Conservation (phyloP, 371 early-diverging fungal species). For the Apophysomyces variabilis region DNA sequence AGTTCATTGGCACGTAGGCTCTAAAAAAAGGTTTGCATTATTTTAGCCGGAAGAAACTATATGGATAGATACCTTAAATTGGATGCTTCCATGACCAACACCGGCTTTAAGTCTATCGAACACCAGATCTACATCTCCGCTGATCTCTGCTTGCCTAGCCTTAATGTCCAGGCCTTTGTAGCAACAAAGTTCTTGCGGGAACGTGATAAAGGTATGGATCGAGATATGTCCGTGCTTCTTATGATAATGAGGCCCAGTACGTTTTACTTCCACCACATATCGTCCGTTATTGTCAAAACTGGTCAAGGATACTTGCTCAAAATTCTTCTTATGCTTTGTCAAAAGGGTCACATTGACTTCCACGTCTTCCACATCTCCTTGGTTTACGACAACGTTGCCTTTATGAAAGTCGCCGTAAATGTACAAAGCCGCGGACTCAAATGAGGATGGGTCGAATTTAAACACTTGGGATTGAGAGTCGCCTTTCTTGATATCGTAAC, state of each 20-base stretch:
- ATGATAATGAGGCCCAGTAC: not conserved
- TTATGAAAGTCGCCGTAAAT: not conserved
- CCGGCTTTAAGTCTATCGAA: conserved; percentile 17
- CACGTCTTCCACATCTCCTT: not conserved
- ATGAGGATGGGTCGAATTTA: not conserved
- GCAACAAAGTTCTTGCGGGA: conserved; percentile 14
- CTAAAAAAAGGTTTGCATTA: conserved; percentile 9
- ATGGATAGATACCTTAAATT: conserved; percentile 16
- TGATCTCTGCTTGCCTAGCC: conserved; percentile 1
- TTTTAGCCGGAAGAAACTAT: not conserved
- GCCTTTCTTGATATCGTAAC: conserved; percentile 11
- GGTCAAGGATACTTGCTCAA: not conserved
- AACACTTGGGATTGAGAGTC: conserved; percentile 1
- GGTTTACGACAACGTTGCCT: not conserved
- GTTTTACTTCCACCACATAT: conserved; percentile 17
- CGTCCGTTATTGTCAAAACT: conserved; percentile 16
- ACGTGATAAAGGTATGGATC: conserved; percentile 12
- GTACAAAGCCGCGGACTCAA: not conserved
- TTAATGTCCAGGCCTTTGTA: conserved; percentile 4
- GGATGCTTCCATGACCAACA: conserved; percentile 21
- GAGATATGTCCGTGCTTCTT: conserved; percentile 18
- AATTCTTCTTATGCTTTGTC: conserved; percentile 7
- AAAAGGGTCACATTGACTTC: conserved; percentile 11
- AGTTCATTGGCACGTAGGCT: conserved; percentile 20
- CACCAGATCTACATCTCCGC: conserved; percentile 9